These are phyloP conservation scores for Pichia deserticola DNA, from an alignment of 805 yeast genomes.

Conservation along the genomic window DNA sequence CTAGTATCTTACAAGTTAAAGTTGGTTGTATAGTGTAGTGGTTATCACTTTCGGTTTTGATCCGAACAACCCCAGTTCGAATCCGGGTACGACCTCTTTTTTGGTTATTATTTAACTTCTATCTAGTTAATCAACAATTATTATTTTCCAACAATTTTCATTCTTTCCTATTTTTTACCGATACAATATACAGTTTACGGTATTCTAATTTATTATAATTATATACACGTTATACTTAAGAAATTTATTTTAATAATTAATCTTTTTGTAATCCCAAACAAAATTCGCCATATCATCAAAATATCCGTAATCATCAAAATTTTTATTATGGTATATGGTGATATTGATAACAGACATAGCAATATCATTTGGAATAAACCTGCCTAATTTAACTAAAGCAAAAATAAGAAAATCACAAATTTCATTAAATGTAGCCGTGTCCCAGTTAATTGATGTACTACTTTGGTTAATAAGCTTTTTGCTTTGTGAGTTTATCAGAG, in stretches of 20 bases:
- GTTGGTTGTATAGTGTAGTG: constrained; percentile 60
- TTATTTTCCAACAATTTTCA: not conserved
- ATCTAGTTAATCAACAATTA: not conserved
- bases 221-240: no score
- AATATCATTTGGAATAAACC: constrained; percentile 32
- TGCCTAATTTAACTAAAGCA: constrained; percentile 34
- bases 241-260: not conserved
- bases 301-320: constrained; percentile 22
- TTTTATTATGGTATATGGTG: constrained; percentile 21
- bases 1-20: no score
- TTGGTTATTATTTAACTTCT: not conserved
- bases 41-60: constrained; percentile 78
- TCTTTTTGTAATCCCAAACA: not conserved
- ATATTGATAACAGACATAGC: constrained; percentile 32
- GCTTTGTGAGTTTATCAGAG: not conserved
- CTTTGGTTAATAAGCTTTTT: constrained; percentile 12
- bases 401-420: constrained; percentile 28
- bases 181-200: not conserved
- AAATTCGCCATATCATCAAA: constrained; percentile 18
- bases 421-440: constrained; percentile 19
- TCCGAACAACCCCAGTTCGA: constrained; percentile 81
- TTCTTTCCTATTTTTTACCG: not conserved
- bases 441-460: constrained; percentile 23
- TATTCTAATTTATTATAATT: no score
- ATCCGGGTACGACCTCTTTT: constrained; percentile 68